phyloP scores from a whole-genome alignment of 768 basidiomycete genomes.

The Crassisporium funariophilum region DNA sequence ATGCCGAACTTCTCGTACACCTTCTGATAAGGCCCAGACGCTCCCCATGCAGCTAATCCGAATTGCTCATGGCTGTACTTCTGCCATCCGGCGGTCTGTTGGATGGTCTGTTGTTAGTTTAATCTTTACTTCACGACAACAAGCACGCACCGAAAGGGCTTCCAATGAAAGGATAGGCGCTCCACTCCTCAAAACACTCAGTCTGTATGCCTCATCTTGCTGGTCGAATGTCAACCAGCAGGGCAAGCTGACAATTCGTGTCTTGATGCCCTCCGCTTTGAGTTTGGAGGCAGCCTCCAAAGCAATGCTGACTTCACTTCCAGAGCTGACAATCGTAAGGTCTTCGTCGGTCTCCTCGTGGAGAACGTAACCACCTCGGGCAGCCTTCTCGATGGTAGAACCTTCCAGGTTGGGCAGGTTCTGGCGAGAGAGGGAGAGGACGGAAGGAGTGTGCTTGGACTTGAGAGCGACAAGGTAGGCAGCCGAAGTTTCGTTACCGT shows the following conservation, averaged over 20 bases:
- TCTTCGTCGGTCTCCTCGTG: conserved; percentile 80
- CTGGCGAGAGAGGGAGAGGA: conserved; percentile 83
- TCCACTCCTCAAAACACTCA: conserved; percentile 86
- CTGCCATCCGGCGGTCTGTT: conserved; percentile 77
- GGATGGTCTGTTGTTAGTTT: conserved; percentile 13
- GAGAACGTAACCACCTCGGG: conserved; percentile 87
- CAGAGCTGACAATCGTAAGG: conserved; percentile 86
- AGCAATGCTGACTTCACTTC: conserved; percentile 87
- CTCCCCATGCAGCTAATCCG: conserved; percentile 77
- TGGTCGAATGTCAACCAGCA: conserved; percentile 89
- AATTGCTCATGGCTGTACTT: conserved; percentile 92
- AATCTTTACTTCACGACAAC: conserved; percentile 4
- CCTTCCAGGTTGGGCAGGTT: conserved; percentile 92
- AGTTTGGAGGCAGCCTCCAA: conserved; percentile 85
- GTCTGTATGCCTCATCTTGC: conserved; percentile 76
- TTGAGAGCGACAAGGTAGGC: conserved; percentile 81
- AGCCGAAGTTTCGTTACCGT: conserved; percentile 97
- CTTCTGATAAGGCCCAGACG: conserved; percentile 87
- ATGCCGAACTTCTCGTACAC: conserved; percentile 92
- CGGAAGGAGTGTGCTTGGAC: conserved; percentile 77
- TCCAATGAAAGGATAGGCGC: conserved; percentile 90
- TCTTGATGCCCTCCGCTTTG: conserved; percentile 74
- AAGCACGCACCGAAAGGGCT: conserved; percentile 55
- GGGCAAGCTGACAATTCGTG: conserved; percentile 84
- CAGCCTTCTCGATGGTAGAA: conserved; percentile 82